Evolutionary conservation across 2,329 filamentous ascomycete species (phyloP).

Genomic region (Graphilbum fragrans): DNA sequence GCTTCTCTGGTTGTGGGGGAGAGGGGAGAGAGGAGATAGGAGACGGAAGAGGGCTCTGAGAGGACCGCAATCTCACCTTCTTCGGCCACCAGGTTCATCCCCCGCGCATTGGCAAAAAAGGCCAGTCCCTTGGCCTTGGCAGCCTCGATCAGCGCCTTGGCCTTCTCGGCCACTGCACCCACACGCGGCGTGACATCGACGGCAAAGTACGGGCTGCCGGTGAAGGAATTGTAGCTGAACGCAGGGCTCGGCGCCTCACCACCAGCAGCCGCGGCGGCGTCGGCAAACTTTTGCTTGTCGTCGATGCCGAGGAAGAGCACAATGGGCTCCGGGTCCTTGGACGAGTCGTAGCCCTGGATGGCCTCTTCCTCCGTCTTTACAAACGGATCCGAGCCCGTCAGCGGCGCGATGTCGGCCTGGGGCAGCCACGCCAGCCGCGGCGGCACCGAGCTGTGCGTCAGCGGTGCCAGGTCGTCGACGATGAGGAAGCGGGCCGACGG

Average conservation of each 20-base stretch:
- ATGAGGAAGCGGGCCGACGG: slow-evolving; percentile 61
- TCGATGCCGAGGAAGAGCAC: slow-evolving; percentile 80
- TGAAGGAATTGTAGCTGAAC: slow-evolving; percentile 57
- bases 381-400: slow-evolving; percentile 65
- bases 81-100: slow-evolving; percentile 30
- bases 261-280: slow-evolving; percentile 17
- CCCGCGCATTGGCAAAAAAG: slow-evolving; percentile 48
- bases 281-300: slow-evolving; percentile 31
- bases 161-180: slow-evolving; percentile 40
- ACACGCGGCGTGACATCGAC: slow-evolving; percentile 70
- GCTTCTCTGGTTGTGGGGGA: background rate
- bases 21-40: background rate
- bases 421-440: slow-evolving; percentile 52
- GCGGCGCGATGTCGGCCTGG: slow-evolving; percentile 53
- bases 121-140: slow-evolving; percentile 47
- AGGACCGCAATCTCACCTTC: slow-evolving; percentile 30
- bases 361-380: slow-evolving; percentile 58
- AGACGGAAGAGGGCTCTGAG: background rate
- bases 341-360: slow-evolving; percentile 63
- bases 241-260: slow-evolving; percentile 18
- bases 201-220: slow-evolving; percentile 76
- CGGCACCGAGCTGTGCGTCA: slow-evolving; percentile 35
- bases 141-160: slow-evolving; percentile 37
- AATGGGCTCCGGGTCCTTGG: slow-evolving; percentile 45
- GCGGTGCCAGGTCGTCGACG: slow-evolving; percentile 65